Evolutionary conservation across 495 filamentous ascomycete genomes (phyloP), one percentile per base, ranked within the genome.

Genomic region (Extremus antarcticus): DNA sequence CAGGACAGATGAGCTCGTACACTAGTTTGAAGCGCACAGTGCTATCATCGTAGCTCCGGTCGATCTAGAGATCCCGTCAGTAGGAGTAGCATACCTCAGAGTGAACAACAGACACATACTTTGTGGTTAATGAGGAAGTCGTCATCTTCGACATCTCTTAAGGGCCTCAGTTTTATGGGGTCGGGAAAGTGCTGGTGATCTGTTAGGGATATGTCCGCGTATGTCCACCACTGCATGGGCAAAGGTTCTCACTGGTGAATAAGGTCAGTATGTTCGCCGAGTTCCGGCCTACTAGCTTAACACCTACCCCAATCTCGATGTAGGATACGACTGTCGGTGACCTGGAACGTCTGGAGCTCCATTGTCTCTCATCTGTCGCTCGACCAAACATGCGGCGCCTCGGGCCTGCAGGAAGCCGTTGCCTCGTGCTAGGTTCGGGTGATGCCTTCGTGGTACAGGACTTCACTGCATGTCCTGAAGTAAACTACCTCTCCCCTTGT

Each of bases 51-150:
- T 62, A 62, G 50, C 58, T 53, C 22, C 51, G 17, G 45, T 53
- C 50, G 20, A 58, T 58, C 50, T 57, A 39, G 15, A 29, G n/a
- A 3, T 9, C 8, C 10, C 15, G 10, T 50, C 19, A 50, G 23
- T 20, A 19, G 8, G 10, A 46, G 11, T 21, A 8, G 43, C 11
- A 9, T 21, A n/a, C n/a, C n/a, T n/a, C n/a, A n/a, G n/a, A n/a
- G n/a, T n/a, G n/a, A n/a, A n/a, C n/a, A n/a, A n/a, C n/a, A n/a
- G 35, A 9, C n/a, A 16, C 9, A 46, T 49, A 43, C 54, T 49
- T 62, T 62, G 52, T 62, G 59, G 25, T 62, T 57, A 16, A 43
- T 22, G 21, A 62, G 40, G 43, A 62, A 62, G 25, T 62, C 59
- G 10, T 62, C 59, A 8, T 62, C 55, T 20, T 57, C 59, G 3